Evolutionary conservation across 2,329 filamentous ascomycete species (phyloP), one percentile per base, ranked within the genome.

Genomic region (Aspergillus brunneoviolaceus): DNA sequence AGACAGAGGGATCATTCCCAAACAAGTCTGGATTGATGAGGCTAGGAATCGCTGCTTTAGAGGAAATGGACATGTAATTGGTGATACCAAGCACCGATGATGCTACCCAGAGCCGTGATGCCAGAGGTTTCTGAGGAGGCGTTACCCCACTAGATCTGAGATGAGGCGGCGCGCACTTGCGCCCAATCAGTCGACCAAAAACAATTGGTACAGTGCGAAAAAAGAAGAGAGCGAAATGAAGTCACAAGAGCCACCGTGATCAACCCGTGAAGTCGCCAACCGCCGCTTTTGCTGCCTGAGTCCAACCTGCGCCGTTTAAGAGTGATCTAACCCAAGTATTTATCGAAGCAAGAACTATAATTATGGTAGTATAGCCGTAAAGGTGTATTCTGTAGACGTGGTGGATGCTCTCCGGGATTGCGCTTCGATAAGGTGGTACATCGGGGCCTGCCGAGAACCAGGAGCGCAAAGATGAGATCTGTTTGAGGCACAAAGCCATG

Each of bases 281-380:
- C 64, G 65, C 64, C 61, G 59, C 65, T 61, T 67, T 66, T 65
- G 60, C 69, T 45, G 39, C 63, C 64, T 61, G 64, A 60, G 70
- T 65, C 66, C 64, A 61, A 59, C 19, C 55, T 62, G 71, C 70
- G 68, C 69, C 69, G 61, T 68, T 69, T 67, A 69, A 65, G 67
- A 69, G 33, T 68, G 63, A 66, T 73, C 67, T 72, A 72, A 71
- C 61, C 66, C 61, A 66, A 64, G 42, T 63, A 68, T 67, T 63
- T 68, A 71, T 69, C 62, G 60, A 66, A 67, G 45, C 61, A 64
- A 64, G 65, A 63, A 27, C 42, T 48, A 58, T 62, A 63, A 60
- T 51, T 63, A 64, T 60, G 51, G 55, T 61, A 54, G 53, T 61
- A 59, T 55, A 52, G 47, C 51, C 48, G 50, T 35, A 51, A 50